phyloP scores from a whole-genome alignment of 139 green algal species.

The Tetraselmis chui region DNA sequence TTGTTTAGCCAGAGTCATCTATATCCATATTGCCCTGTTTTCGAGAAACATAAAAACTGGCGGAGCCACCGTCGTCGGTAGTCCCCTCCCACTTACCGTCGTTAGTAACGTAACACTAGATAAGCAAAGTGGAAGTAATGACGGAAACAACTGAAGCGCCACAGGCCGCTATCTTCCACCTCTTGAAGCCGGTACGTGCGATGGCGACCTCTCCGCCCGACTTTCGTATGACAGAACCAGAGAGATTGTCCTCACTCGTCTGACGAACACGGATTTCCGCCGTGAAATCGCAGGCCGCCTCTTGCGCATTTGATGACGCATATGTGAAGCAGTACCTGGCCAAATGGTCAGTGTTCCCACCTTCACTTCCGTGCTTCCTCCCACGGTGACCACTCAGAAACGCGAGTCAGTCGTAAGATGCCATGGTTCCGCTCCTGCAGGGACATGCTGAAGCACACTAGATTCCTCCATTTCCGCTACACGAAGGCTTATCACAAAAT shows the following conservation, averaged over 20 bases:
- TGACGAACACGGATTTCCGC: too few relatives aligned
- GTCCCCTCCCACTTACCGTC: too few relatives aligned
- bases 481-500: constrained; percentile 50
- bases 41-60: too few relatives aligned
- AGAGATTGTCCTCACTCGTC: too few relatives aligned
- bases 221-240: too few relatives aligned
- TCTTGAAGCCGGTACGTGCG: background rate
- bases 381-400: background rate
- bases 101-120: too few relatives aligned
- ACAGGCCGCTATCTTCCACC: background rate
- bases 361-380: background rate
- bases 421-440: constrained; percentile 11
- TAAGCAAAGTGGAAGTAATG: background rate
- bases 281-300: background rate
- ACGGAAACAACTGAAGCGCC: background rate
- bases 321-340: background rate
- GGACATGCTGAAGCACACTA: constrained; percentile 25
- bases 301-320: background rate
- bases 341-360: background rate
- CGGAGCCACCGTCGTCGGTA: too few relatives aligned
- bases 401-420: background rate
- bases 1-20: too few relatives aligned
- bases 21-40: too few relatives aligned
- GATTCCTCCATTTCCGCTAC: constrained; percentile 34
- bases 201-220: background rate